These are phyloP conservation scores for Ephemerocybe angulata DNA, from an alignment of 768 basidiomycete species.

Conservation along the genomic window DNA sequence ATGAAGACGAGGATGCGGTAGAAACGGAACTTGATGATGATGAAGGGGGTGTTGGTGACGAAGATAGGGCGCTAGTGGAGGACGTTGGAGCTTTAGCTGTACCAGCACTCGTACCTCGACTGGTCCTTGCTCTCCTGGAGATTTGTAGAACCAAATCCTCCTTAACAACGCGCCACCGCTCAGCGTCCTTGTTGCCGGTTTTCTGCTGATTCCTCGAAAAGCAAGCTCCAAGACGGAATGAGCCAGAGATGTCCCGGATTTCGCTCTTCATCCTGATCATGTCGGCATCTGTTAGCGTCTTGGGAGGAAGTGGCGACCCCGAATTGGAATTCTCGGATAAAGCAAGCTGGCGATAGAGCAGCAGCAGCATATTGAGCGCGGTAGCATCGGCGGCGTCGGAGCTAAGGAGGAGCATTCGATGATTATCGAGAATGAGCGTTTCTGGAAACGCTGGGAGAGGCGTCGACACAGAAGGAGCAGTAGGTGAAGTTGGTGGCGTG, in stretches of 20 bases:
- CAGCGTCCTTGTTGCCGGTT: conserved; percentile 35
- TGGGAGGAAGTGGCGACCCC: conserved; percentile 27
- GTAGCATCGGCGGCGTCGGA: conserved; percentile 73
- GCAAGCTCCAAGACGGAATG: conserved; percentile 58
- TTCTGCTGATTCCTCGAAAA: conserved; percentile 31
- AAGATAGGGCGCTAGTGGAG: neutral
- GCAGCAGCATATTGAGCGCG: conserved; percentile 73
- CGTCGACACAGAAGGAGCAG: conserved; percentile 13
- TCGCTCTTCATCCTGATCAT: conserved; percentile 66
- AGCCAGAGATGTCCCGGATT: conserved; percentile 62
- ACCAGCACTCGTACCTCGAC: conserved; percentile 13
- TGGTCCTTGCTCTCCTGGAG: conserved; percentile 59
- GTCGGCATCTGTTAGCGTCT: conserved; percentile 45
- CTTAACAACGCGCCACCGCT: conserved; percentile 53
- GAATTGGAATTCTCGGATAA: conserved; percentile 42
- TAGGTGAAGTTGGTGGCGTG: conserved; percentile 19
- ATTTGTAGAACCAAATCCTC: conserved; percentile 73
- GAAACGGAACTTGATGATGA: conserved; percentile 11
- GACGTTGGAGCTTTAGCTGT: neutral
- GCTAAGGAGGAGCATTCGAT: conserved; percentile 61
- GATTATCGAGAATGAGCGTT: conserved; percentile 75
- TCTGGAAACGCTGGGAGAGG: conserved; percentile 47
- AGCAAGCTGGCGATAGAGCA: conserved; percentile 75
- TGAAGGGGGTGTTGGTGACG: conserved; percentile 12
- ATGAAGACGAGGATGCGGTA: neutral